Base-by-base conservation (phyloP, 495 filamentous ascomycete genomes). In the Extremus antarcticus region DNA sequence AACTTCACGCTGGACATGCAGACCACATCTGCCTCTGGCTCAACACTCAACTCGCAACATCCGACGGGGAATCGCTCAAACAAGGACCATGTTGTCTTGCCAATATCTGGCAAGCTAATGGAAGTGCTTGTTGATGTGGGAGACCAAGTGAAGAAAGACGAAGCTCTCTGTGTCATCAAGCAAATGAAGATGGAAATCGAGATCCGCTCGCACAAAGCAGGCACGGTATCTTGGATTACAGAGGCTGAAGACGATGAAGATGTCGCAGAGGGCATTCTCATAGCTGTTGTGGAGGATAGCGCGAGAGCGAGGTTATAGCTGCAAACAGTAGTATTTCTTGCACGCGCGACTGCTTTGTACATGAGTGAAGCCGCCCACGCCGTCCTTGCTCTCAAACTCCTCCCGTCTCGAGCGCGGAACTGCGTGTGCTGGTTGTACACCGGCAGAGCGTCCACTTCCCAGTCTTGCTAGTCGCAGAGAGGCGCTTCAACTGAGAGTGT, bases 171-270 rank as follows among this genome's bases (percentile, higher is more conserved):
- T 25, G 77, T 83, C 22, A 72, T 84, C 22, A 75, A 78, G 62
- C 80, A 84, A 67, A 84, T 84, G 79, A 83, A 84, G 68, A 83
- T 83, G 80, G 79, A 84, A 63, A 63, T 83, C 15, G 80, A 83
- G 63, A 71, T 84, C 7, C 62, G 80, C 24, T 73, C 72, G 51
- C 70, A 68, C 8, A 71, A 68, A 39, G 68, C 68, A 17, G 79
- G 80, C 7, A 65, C 57, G 13, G 73, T 80, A 2, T 65, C 63
- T 21, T 84, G 80, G 80, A 73, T 78, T 3, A 70, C 72, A 58
- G 75, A 80, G 50, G 75, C 73, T 62, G 77, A 78, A 48, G 77
- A 81, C 32, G 78, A 78, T 8, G 78, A 82, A 55, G 78, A 81
- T 53, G 75, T 83, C 32, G 76, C 73, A 0, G 80, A 82, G 51